These are phyloP conservation scores for Candida albicans DNA, from an alignment of 1,139 yeast genomes.

Conservation along the genomic window DNA sequence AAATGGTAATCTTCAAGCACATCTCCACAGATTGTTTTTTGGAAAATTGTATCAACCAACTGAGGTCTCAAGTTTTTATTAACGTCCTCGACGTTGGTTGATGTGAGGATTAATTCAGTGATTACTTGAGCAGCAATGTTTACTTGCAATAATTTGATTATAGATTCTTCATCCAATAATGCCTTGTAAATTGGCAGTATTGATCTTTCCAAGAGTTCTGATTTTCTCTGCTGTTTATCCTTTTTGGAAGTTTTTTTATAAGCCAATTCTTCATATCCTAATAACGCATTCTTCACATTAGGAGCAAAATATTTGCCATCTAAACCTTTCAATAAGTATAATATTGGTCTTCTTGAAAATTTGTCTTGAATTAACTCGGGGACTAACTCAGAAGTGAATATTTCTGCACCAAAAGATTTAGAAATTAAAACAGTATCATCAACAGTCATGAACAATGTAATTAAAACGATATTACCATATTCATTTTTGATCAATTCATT, in stretches of 20 bases:
- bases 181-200: constrained; percentile 65
- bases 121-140: constrained; percentile 84
- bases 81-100: constrained; percentile 49
- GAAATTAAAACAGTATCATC: constrained; percentile 88
- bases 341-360: constrained; percentile 84
- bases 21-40: constrained; percentile 62
- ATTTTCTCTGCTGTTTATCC: constrained; percentile 73
- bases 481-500: constrained; percentile 78
- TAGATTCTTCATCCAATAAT: constrained; percentile 33
- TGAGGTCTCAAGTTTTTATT: constrained; percentile 45
- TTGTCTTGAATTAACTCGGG: constrained; percentile 66
- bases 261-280: constrained; percentile 64
- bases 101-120: constrained; percentile 65
- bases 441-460: constrained; percentile 77
- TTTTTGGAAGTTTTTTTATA: constrained; percentile 75
- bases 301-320: constrained; percentile 86
- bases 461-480: constrained; percentile 79
- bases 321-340: constrained; percentile 76
- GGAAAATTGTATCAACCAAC: constrained; percentile 56
- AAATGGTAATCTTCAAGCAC: constrained; percentile 68
- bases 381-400: constrained; percentile 54
- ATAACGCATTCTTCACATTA: constrained; percentile 57
- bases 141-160: constrained; percentile 51
- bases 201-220: constrained; percentile 65
- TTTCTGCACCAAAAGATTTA: constrained; percentile 67